Conservation (phyloP, 139 green algal species). For the Chlorella sp. region DNA sequence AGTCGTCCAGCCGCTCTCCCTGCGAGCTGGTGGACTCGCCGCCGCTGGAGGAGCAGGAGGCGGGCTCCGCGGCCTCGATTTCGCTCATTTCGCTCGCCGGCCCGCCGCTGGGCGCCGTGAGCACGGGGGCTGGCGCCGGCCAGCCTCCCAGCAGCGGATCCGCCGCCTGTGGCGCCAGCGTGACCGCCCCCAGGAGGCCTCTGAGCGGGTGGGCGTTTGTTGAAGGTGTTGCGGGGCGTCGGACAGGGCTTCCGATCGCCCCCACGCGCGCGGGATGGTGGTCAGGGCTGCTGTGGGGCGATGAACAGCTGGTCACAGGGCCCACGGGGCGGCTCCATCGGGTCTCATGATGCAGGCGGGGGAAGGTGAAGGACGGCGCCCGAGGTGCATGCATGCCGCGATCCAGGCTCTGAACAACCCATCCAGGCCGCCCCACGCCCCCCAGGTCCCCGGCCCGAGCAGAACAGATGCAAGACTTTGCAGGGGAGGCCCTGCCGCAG, state of each 20-base stretch:
- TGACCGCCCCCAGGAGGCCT: not conserved
- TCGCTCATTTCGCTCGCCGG: conserved; percentile 7
- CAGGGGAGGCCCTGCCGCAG: conserved; percentile 22
- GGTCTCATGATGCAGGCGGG: no score
- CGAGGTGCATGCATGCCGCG: no score
- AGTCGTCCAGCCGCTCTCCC: not conserved
- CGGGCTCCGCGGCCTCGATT: not conserved
- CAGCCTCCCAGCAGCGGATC: not conserved
- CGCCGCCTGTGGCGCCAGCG: not conserved
- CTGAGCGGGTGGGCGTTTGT: no score
- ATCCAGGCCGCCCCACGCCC: no score
- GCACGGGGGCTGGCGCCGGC: not conserved
- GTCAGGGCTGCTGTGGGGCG: not conserved
- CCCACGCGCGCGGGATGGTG: no score
- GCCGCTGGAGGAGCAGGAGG: not conserved
- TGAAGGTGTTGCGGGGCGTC: no score
- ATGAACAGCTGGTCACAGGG: no score
- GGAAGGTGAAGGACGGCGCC: no score
- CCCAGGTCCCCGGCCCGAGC: no score
- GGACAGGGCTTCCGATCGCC: no score
- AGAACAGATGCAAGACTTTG: conserved; percentile 16
- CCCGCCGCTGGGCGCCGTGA: not conserved
- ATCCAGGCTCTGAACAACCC: conserved; percentile 6
- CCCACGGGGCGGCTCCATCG: no score
- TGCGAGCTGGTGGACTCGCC: conserved; percentile 1